Evolutionary conservation across 1,139 yeast genomes (phyloP).

Genomic region (Blastobotrys apis): DNA sequence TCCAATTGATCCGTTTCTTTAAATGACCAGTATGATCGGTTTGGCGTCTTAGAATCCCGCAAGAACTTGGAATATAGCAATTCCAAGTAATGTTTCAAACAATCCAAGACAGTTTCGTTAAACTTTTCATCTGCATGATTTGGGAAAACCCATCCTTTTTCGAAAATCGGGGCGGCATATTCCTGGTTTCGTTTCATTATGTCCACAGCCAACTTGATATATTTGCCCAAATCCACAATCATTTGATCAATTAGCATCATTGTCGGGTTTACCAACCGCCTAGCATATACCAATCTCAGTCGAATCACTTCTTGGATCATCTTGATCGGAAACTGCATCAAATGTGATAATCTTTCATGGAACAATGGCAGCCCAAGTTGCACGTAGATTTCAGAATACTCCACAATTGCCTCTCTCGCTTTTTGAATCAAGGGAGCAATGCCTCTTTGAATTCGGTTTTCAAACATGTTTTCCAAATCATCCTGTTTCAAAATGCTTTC

Average conservation of each 20-base stretch:
- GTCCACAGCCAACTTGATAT: slow-evolving; percentile 70
- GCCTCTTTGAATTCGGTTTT: slow-evolving; percentile 51
- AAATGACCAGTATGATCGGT: slow-evolving; percentile 59
- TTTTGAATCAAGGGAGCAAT: slow-evolving; percentile 73
- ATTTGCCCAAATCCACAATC: slow-evolving; percentile 78
- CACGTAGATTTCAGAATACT: slow-evolving; percentile 58
- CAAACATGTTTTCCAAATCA: slow-evolving; percentile 65
- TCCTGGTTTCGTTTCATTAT: slow-evolving; percentile 65
- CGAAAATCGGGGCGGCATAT: slow-evolving; percentile 55
- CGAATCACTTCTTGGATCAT: slow-evolving; percentile 76
- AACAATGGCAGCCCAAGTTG: slow-evolving; percentile 74
- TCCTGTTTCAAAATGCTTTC: slow-evolving; percentile 84
- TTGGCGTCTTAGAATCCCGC: slow-evolving; percentile 8
- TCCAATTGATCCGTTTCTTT: slow-evolving; percentile 85
- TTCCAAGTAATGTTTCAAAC: slow-evolving; percentile 68
- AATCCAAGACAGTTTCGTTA: slow-evolving; percentile 67
- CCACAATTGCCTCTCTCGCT: slow-evolving; percentile 66
- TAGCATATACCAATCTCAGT: slow-evolving; percentile 73
- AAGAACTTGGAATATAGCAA: slow-evolving; percentile 71
- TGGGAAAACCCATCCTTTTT: slow-evolving; percentile 70
- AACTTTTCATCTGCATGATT: slow-evolving; percentile 65
- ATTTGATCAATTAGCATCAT: slow-evolving; percentile 96
- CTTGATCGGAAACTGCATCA: slow-evolving; percentile 73
- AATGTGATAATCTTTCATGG: slow-evolving; percentile 58
- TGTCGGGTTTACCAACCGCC: slow-evolving; percentile 77